These are phyloP conservation scores for Clavulina sp. DNA, from an alignment of 768 basidiomycete genomes.

Conservation along the genomic window DNA sequence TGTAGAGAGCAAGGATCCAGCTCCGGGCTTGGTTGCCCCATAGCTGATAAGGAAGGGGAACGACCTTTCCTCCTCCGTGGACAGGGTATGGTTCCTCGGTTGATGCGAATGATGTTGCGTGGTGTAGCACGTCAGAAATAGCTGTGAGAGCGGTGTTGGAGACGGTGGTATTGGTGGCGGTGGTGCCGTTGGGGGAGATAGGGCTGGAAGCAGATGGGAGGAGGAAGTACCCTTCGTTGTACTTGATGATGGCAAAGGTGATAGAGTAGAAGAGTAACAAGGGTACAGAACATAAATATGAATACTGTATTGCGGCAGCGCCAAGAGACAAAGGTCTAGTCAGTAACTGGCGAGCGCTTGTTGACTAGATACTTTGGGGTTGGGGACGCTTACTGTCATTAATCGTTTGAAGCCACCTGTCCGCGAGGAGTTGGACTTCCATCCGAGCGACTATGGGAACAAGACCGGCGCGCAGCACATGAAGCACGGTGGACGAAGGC, in stretches of 20 bases:
- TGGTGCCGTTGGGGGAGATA: conserved; percentile 42
- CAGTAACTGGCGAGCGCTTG: background rate
- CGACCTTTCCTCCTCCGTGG: conserved; percentile 15
- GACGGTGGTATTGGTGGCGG: conserved; percentile 23
- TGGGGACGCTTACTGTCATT: conserved; percentile 44
- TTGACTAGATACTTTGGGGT: background rate
- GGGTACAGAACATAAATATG: conserved; percentile 57
- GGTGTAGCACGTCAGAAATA: conserved; percentile 26
- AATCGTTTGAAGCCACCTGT: conserved; percentile 69
- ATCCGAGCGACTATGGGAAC: background rate
- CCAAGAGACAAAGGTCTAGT: conserved; percentile 26
- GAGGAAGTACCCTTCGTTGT: conserved; percentile 32
- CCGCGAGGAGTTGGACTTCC: conserved; percentile 34
- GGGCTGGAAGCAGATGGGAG: no score
- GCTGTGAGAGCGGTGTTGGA: conserved; percentile 52
- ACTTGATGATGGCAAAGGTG: conserved; percentile 47
- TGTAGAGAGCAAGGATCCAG: conserved; percentile 13
- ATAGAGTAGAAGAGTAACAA: conserved; percentile 47
- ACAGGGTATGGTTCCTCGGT: conserved; percentile 63
- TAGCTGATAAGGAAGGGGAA: conserved; percentile 4
- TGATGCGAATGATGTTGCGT: conserved; percentile 34
- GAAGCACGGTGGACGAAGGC: background rate
- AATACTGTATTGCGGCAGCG: conserved; percentile 67
- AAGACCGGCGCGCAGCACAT: background rate
- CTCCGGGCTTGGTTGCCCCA: conserved; percentile 29